A percentile compares a stretch with the other conserved stretches of the same genome.
phyloP scores from a whole-genome alignment of 768 basidiomycete genomes.

The Jaapia argillacea region DNA sequence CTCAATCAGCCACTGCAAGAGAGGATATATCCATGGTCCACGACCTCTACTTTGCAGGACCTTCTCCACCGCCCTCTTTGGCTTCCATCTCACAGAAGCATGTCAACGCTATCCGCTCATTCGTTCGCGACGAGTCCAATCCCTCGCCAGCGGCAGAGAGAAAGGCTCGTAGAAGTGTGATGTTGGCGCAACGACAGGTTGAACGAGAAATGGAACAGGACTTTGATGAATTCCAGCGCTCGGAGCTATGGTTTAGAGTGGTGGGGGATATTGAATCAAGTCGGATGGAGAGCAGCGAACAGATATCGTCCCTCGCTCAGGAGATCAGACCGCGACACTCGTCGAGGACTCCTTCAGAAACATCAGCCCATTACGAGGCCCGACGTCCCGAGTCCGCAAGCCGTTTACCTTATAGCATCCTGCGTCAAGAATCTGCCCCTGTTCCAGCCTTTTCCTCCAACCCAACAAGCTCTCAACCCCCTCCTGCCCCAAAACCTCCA shows the following conservation, averaged over 20 bases:
- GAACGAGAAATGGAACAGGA: constrained; percentile 88
- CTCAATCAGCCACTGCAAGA: constrained; percentile 50
- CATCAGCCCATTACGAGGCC: no score
- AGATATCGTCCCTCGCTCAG: no score
- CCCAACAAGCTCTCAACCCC: neutral
- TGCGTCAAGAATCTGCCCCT: neutral
- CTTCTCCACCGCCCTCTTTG: constrained; percentile 46
- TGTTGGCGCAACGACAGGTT: constrained; percentile 77
- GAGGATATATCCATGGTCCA: constrained; percentile 90
- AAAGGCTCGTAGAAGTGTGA: constrained; percentile 66
- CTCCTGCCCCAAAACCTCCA: constrained; percentile 20
- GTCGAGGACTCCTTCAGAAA: neutral
- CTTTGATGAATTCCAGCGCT: constrained; percentile 80
- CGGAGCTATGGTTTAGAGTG: constrained; percentile 90
- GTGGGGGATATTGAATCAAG: constrained; percentile 46
- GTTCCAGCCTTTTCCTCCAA: neutral
- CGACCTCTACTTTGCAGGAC: constrained; percentile 72
- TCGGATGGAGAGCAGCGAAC: neutral
- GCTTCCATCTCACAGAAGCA: constrained; percentile 62
- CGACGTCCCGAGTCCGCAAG: neutral
- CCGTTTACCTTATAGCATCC: neutral
- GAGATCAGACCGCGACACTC: neutral
- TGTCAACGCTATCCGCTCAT: constrained; percentile 57
- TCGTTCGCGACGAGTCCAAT: constrained; percentile 33
- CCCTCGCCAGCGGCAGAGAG: constrained; percentile 33